Percentiles rank a stretch among this genome's conserved stretches.
Evolutionary conservation across 2,329 filamentous ascomycete genomes (phyloP).

Genomic region (Corniculantispora saksenae): DNA sequence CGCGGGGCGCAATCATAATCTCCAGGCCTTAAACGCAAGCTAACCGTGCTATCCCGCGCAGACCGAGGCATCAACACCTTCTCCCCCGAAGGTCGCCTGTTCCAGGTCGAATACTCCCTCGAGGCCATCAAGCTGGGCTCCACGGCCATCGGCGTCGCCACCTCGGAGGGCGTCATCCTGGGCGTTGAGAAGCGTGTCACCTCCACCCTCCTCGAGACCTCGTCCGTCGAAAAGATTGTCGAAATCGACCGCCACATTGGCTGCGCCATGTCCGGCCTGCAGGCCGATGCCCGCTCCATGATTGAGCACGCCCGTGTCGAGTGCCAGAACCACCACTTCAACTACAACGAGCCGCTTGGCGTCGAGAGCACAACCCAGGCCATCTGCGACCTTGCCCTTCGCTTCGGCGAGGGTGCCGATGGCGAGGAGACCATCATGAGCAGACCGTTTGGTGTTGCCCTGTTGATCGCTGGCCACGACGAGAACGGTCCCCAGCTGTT

Average conservation of each 20-base stretch:
- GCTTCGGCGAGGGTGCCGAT: conserved; percentile 96
- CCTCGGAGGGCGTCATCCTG: conserved; percentile 90
- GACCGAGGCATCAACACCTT: conserved; percentile 99
- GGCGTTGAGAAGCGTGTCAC: conserved; percentile 99
- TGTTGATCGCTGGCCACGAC: conserved; percentile 95
- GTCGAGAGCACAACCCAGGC: conserved; percentile 98
- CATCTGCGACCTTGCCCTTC: conserved; percentile 93
- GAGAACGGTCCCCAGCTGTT: conserved; percentile 97
- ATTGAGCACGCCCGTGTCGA: conserved; percentile 98
- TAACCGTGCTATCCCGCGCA: conserved; percentile 38
- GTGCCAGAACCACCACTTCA: conserved; percentile 94
- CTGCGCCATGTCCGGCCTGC: conserved; percentile 96
- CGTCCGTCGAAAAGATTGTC: conserved; percentile 98
- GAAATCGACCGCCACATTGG: conserved; percentile 99
- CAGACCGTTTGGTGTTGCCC: conserved; percentile 91
- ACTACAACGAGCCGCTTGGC: conserved; percentile 92
- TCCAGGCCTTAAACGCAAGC: conserved; percentile 34
- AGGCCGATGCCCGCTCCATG: conserved; percentile 97
- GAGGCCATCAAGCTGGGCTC: conserved; percentile 99
- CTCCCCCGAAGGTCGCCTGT: conserved; percentile 98
- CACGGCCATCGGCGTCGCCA: conserved; percentile 97
- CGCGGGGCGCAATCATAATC: too few species aligned
- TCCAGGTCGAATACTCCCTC: conserved; percentile 99
- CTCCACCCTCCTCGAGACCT: conserved; percentile 93
- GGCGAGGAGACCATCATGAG: conserved; percentile 99